Evolutionary conservation across 106 monocot genomes (phyloP).

Genomic region (Dioscorea dumetorum): DNA sequence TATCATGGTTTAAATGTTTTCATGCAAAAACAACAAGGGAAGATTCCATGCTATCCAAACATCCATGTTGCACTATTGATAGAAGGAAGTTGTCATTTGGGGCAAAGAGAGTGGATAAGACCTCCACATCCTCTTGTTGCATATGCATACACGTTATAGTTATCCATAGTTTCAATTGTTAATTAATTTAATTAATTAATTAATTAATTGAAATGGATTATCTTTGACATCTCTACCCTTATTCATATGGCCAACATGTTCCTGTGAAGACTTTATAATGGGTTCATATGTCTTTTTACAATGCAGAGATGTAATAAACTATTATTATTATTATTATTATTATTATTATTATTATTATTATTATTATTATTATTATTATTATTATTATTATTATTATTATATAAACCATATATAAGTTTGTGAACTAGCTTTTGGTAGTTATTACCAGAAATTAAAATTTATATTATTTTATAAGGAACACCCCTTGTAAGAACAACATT

Average conservation of each 20-base stretch:
- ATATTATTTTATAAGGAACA: background rate
- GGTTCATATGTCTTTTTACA: no score
- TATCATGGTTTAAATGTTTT: background rate
- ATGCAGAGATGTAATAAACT: no score
- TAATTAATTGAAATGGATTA: no score
- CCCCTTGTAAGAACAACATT: no score
- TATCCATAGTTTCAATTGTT: background rate
- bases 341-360: no score
- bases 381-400: no score
- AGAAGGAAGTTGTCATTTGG: background rate
- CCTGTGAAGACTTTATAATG: background rate
- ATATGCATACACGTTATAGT: background rate
- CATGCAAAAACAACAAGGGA: background rate
- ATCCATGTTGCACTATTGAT: background rate
- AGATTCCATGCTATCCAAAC: slow-evolving; percentile 1
- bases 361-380: no score
- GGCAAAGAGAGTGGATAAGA: background rate
- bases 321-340: no score
- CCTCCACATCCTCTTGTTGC: background rate
- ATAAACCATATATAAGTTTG: no score
- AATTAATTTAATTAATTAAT: no score
- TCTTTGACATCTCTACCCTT: background rate
- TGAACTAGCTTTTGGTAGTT: no score
- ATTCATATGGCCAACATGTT: background rate
- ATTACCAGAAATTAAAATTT: background rate